Conservation (phyloP, 441 rosid species). For the Erysimum pusillum region DNA sequence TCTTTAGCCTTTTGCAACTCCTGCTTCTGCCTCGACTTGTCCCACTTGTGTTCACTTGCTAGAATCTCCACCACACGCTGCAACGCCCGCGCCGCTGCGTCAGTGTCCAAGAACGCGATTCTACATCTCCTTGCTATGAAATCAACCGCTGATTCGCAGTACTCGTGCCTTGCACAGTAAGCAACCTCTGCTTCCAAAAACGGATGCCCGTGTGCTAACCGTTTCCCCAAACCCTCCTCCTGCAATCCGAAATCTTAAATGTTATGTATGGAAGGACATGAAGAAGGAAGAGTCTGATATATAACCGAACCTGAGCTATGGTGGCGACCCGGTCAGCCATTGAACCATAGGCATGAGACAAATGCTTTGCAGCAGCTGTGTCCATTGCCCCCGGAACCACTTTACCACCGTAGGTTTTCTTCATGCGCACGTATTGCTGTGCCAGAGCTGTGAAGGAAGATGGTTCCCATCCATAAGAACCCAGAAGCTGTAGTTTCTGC, state of each 20-base stretch:
- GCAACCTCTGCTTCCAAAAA: slow-evolving; percentile 93
- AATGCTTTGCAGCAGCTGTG: slow-evolving; percentile 84
- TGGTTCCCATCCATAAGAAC: slow-evolving; percentile 94
- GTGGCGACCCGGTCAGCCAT: slow-evolving; percentile 82
- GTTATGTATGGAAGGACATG: background rate
- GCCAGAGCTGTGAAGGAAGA: slow-evolving; percentile 87
- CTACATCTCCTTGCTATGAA: slow-evolving; percentile 95
- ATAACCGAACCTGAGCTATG: slow-evolving; percentile 76
- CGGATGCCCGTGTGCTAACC: slow-evolving; percentile 77
- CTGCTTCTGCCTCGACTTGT: slow-evolving; percentile 67
- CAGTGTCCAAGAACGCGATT: slow-evolving; percentile 94
- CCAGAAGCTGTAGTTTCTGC: slow-evolving; percentile 63
- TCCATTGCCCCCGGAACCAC: slow-evolving; percentile 92
- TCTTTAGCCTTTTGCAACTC: slow-evolving; percentile 68
- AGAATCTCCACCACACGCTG: slow-evolving; percentile 82
- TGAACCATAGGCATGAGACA: slow-evolving; percentile 91
- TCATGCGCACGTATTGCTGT: slow-evolving; percentile 89
- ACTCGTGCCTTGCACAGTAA: slow-evolving; percentile 75
- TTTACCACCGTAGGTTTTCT: slow-evolving; percentile 75
- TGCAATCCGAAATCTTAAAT: slow-evolving; percentile 28
- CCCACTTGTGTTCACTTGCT: slow-evolving; percentile 81
- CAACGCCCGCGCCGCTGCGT: slow-evolving; percentile 86
- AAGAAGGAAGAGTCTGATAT: background rate
- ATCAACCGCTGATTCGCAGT: slow-evolving; percentile 90
- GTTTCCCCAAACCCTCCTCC: slow-evolving; percentile 82